Evolutionary conservation across 306 rosid genomes (phyloP).

Genomic region (Castanopsis chinensis): DNA sequence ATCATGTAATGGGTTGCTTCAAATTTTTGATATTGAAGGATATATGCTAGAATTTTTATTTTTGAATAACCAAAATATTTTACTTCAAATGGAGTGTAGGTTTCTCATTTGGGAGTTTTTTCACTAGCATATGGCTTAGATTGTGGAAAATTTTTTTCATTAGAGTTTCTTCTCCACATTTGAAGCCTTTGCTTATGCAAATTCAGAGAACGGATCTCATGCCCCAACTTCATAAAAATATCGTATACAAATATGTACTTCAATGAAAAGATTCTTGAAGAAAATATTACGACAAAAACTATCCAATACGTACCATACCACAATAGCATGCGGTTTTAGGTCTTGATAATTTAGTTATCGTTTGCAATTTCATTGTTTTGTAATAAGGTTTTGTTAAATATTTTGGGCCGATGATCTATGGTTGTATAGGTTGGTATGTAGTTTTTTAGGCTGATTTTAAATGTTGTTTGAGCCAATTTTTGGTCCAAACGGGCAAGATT

Average conservation of each 20-base stretch:
- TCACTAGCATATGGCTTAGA: constrained; percentile 55
- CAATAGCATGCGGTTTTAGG: constrained; percentile 63
- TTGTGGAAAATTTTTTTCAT: constrained; percentile 68
- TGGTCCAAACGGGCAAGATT: too few species aligned
- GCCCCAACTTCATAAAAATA: constrained; percentile 64
- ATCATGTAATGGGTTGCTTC: too few species aligned
- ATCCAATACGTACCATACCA: constrained; percentile 40
- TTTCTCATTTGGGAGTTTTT: constrained; percentile 31
- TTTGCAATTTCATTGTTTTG: constrained; percentile 30
- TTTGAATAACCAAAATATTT: not conserved
- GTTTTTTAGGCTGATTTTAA: too few species aligned
- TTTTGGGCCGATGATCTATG: too few species aligned
- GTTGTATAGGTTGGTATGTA: too few species aligned
- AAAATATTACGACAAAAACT: not conserved
- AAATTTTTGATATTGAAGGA: too few species aligned
- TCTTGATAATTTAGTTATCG: constrained; percentile 75
- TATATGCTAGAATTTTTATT: too few species aligned
- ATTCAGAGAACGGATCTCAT: constrained; percentile 73
- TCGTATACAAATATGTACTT: constrained; percentile 11
- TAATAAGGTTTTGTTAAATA: too few species aligned
- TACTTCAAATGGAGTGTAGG: constrained; percentile 1
- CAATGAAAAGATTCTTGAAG: not conserved
- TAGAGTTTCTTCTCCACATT: constrained; percentile 75
- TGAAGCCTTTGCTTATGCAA: constrained; percentile 91
- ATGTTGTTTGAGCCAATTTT: too few species aligned